Percentiles rank a stretch among this genome's conserved stretches.
Evolutionary conservation across 352 stramenopile species (phyloP).

Genomic region (Phytophthora cactorum): DNA sequence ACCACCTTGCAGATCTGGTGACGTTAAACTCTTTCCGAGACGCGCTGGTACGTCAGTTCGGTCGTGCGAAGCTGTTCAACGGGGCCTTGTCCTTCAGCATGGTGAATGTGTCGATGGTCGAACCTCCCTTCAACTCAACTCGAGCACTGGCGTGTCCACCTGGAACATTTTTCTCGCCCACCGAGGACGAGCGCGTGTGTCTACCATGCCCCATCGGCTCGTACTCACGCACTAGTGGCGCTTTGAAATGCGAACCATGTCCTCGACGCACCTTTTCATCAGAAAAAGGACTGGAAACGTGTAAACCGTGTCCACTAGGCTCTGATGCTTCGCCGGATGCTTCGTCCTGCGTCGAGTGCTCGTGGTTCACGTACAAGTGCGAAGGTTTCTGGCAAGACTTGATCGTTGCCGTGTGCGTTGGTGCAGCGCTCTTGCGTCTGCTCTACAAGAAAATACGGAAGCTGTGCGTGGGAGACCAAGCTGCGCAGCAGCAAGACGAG

Average conservation of each 20-base stretch:
- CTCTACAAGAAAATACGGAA: constrained; percentile 41
- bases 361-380: constrained; percentile 59
- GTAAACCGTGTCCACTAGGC: constrained; percentile 44
- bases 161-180: constrained; percentile 39
- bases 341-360: constrained; percentile 48
- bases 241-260: constrained; percentile 46
- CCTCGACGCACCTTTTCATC: constrained; percentile 45
- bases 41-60: constrained; percentile 31
- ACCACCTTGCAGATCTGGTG: constrained; percentile 23
- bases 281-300: constrained; percentile 44
- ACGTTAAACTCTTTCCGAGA: constrained; percentile 24
- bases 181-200: constrained; percentile 23
- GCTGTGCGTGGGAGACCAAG: constrained; percentile 37
- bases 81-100: constrained; percentile 19
- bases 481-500: constrained; percentile 46
- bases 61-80: constrained; percentile 17
- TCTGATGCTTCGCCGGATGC: constrained; percentile 43
- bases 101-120: constrained; percentile 27
- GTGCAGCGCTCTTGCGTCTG: constrained; percentile 18
- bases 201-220: constrained; percentile 44
- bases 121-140: constrained; percentile 34
- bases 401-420: constrained; percentile 32
- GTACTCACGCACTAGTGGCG: constrained; percentile 35
- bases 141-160: constrained; percentile 36
- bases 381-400: constrained; percentile 68